Evolutionary conservation across 139 green algal species (phyloP), one percentile per base, ranked within the genome.

Genomic region (Chlorella sp.): DNA sequence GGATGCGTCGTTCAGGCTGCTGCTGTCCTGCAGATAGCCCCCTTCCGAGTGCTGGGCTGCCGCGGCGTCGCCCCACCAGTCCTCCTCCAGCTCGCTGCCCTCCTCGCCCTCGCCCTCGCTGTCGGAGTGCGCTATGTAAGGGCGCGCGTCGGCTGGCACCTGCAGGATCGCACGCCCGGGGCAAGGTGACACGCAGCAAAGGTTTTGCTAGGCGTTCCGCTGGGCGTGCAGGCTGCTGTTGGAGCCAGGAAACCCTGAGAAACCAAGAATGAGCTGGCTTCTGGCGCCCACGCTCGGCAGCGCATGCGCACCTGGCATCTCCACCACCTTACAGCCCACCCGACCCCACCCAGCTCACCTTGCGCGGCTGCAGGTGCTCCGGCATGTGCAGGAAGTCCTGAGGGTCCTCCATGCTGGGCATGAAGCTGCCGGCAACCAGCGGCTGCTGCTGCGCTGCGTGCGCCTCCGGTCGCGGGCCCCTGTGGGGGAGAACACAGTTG

Each of bases 351-450:
- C 3, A 26, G 8, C 72, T 51, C 56, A 85, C 70, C 34, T 65
- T 70, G 68, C 81, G 81, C 3, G 81, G 44, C 48, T 56, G 22
- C 26, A 85, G 81, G 81, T 80, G 5, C 38, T 36, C 36, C 0
- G 81, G 81, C 3, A 79, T 41, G 48, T 79, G 48, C 69, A 85
- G 26, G 14, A 7, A 48, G 36, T 85, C 46, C 68, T 85, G 81
- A 3, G 68, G 69, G 68, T 85, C 81, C 7, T 76, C 68, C 24
- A 76, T 20, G 44, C 44, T 56, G 14, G 81, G 81, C 22, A 70
- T n/a, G 36, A 80, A 73, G 81, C 81, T 85, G 81, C 81, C 81
- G 2, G 81, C 68, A 32, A 85, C 34, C 8, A n/a, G 26, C 26
- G 70, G 65, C 81, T 85, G 81, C 34, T 51, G 32, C 22, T 17